phyloP scores from a whole-genome alignment of 2,329 filamentous ascomycete species.

The Pseudogymnoascus sp. region DNA sequence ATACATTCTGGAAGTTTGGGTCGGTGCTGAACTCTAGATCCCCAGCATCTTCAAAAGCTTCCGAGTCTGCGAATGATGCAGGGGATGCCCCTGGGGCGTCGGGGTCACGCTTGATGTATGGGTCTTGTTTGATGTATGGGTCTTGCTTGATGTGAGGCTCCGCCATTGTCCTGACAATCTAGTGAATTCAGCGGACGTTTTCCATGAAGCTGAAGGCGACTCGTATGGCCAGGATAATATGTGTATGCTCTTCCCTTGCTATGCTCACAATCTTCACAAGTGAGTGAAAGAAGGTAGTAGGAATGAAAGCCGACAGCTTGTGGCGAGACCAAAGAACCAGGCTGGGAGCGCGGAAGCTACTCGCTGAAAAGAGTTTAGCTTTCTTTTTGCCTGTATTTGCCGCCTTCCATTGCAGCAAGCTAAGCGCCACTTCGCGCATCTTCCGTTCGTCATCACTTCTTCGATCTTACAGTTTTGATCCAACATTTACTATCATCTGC shows the following conservation, averaged over 20 bases:
- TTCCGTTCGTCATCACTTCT: neutral
- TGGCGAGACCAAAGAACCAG: neutral
- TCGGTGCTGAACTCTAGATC: conserved; percentile 48
- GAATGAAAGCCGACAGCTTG: neutral
- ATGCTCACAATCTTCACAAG: neutral
- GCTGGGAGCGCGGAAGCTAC: neutral
- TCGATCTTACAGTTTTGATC: neutral
- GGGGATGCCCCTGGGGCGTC: conserved; percentile 35
- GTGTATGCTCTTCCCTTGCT: neutral
- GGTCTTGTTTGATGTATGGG: conserved; percentile 41
- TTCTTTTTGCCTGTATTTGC: neutral
- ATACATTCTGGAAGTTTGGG: conserved; percentile 38
- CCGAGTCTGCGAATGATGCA: conserved; percentile 47
- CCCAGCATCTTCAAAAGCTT: conserved; percentile 60
- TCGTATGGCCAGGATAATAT: neutral
- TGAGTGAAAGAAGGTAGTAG: conserved; percentile 8
- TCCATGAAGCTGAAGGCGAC: neutral
- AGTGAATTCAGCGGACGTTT: neutral
- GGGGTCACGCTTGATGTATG: conserved; percentile 41
- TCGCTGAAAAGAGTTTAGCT: conserved; percentile 1
- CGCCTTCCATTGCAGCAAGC: conserved; percentile 1
- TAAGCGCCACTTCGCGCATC: conserved; percentile 5
- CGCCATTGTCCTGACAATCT: conserved; percentile 20
- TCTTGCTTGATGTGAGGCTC: conserved; percentile 40
- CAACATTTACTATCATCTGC: neutral